These are phyloP conservation scores for Microbotryum intermedium DNA, from an alignment of 1,284 basidiomycete species.

Conservation along the genomic window DNA sequence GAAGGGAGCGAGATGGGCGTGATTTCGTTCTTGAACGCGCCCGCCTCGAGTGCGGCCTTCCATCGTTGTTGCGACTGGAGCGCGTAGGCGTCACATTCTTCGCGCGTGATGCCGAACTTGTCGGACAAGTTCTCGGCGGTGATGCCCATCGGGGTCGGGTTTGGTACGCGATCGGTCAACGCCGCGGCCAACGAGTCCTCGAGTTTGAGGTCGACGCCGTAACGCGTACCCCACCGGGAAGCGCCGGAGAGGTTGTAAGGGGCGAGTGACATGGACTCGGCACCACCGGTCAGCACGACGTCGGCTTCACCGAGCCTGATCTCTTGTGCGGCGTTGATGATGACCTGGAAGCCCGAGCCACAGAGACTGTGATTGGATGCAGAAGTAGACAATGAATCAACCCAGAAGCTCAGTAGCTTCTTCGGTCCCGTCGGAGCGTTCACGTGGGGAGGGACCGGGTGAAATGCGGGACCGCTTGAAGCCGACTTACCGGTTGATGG, in stretches of 20 bases:
- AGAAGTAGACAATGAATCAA: not conserved
- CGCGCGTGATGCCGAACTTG: slow-evolving; percentile 60
- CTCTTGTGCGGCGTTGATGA: slow-evolving; percentile 85
- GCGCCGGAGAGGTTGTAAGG: slow-evolving; percentile 49
- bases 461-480: not conserved
- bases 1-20: slow-evolving; percentile 36
- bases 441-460: not conserved
- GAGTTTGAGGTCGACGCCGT: slow-evolving; percentile 49
- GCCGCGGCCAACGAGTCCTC: slow-evolving; percentile 49
- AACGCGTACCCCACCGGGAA: slow-evolving; percentile 42
- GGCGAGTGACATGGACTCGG: slow-evolving; percentile 96
- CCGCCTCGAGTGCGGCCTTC: slow-evolving; percentile 41
- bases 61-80: slow-evolving; percentile 40
- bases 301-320: slow-evolving; percentile 78
- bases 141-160: slow-evolving; percentile 36
- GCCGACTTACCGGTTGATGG: slow-evolving; percentile 44
- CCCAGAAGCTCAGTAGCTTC: not conserved
- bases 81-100: slow-evolving; percentile 61
- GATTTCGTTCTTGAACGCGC: slow-evolving; percentile 42
- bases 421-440: not conserved
- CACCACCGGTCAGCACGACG: slow-evolving; percentile 86
- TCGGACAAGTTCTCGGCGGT: slow-evolving; percentile 59
- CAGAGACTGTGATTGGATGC: slow-evolving; percentile 67
- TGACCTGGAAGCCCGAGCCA: slow-evolving; percentile 87
- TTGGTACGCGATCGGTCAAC: slow-evolving; percentile 48